Percentiles rank a stretch among this genome's conserved stretches.
phyloP scores from a whole-genome alignment of 805 yeast species.

The Yamadazyma phyllophila region DNA sequence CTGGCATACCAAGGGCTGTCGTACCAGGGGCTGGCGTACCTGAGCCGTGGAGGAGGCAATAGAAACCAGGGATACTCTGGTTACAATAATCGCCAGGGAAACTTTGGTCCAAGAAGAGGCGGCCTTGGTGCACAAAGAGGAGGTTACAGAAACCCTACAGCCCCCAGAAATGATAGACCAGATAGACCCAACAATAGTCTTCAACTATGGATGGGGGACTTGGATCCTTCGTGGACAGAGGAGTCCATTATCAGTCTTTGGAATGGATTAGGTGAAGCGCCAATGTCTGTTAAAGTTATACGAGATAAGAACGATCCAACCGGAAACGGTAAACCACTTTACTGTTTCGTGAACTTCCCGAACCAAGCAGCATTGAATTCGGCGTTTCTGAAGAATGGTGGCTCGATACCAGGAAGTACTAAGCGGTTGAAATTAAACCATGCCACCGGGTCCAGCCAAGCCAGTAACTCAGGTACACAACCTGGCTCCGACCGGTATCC shows the following conservation, averaged over 20 bases:
- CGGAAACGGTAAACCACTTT: constrained; percentile 30
- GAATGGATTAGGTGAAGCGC: constrained; percentile 64
- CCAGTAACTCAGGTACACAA: not conserved
- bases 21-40: not conserved
- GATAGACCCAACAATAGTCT: constrained; percentile 14
- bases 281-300: constrained; percentile 62
- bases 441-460: constrained; percentile 54
- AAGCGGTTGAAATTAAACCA: constrained; percentile 70
- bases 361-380: constrained; percentile 56
- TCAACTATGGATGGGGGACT: constrained; percentile 86
- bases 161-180: not conserved
- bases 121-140: not conserved
- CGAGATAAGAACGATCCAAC: constrained; percentile 58
- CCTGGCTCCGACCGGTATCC: not conserved
- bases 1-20: not conserved
- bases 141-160: not conserved
- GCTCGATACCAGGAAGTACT: constrained; percentile 63
- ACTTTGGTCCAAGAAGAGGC: constrained; percentile 5
- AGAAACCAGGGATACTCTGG: constrained; percentile 8
- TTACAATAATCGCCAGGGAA: not conserved
- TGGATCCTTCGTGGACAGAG: constrained; percentile 85
- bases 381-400: constrained; percentile 69
- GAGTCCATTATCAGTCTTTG: constrained; percentile 62
- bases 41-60: not conserved
- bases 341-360: constrained; percentile 79